Conservation (phyloP, 148 eudicot genomes). For the Nepenthes mirabilis region DNA sequence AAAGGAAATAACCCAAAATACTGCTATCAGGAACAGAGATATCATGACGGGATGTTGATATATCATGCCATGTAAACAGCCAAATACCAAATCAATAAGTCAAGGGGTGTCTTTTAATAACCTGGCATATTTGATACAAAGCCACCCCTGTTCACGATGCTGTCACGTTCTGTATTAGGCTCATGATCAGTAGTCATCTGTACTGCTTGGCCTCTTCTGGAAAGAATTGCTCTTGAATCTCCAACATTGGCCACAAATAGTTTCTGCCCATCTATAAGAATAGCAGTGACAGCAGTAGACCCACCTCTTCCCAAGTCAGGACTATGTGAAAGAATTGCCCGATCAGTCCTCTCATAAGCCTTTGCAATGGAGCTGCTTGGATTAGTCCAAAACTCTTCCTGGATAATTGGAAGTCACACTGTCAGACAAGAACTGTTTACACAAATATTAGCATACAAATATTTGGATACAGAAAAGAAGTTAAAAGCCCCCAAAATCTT, state of each 20-base stretch:
- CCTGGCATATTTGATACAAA: slow-evolving; percentile 90
- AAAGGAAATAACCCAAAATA: not conserved
- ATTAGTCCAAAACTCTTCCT: slow-evolving; percentile 73
- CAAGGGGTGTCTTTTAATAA: not conserved
- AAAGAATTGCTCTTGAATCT: slow-evolving; percentile 80
- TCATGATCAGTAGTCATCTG: slow-evolving; percentile 71
- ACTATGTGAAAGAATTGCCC: slow-evolving; percentile 54
- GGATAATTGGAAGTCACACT: slow-evolving; percentile 8
- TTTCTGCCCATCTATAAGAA: slow-evolving; percentile 50
- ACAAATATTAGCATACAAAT: not conserved
- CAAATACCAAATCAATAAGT: not conserved
- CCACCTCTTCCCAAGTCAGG: slow-evolving; percentile 83
- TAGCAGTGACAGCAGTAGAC: slow-evolving; percentile 81
- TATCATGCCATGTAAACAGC: slow-evolving; percentile 5
- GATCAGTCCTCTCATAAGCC: slow-evolving; percentile 74
- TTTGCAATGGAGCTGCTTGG: slow-evolving; percentile 43
- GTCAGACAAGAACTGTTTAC: not conserved
- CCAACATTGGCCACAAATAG: slow-evolving; percentile 76
- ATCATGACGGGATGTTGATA: not conserved
- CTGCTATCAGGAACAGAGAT: not conserved
- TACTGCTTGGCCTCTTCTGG: slow-evolving; percentile 45
- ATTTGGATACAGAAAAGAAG: not conserved
- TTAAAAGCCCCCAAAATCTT: not conserved
- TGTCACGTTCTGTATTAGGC: slow-evolving; percentile 60
- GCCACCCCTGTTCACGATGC: slow-evolving; percentile 69